Evolutionary conservation across 2,329 filamentous ascomycete species (phyloP), one percentile per base, ranked within the genome.

Genomic region (Colletotrichum sp.): DNA sequence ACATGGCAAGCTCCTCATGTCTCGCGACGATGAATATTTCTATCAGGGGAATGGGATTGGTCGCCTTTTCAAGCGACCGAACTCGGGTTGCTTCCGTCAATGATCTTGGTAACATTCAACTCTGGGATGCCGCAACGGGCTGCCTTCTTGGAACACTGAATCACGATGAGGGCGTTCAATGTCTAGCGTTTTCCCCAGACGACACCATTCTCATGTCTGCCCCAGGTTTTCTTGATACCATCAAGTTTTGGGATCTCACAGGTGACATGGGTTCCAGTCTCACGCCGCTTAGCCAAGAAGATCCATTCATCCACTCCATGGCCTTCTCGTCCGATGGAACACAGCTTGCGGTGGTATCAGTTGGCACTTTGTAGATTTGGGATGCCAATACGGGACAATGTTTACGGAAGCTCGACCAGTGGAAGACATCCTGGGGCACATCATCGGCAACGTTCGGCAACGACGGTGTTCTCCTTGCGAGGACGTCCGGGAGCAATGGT

Each of bases 401-500:
- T 18, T 18, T 38, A 15, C 1, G 1, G 36, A 8, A 18, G 15
- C 15, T 38, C 6, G 4, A 16, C 6, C 15, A 8, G 0, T 38
- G 36, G 36, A 8, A 8, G 7, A 6, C 15, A 16, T 16, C 3
- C 6, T 3, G 24, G 24, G 24, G 2, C 2, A 7, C 1, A 8
- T 4, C 36, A 16, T 18, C 36, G 16, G 15, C 18, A 4, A 38
- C 16, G 3, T 38, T 38, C 4, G 7, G 8, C 7, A 38, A 8
- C 8, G 4, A 18, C 16, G 36, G 8, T 38, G 18, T 18, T 8
- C 36, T 38, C 1, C 16, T 38, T 18, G 36, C 15, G 1, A 38
- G 0, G 4, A 18, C 0, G 1, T 18, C 36, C 8, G 4, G 9
- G 18, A 16, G 8, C 0, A 16, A 9, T 5, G 2, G 1, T 0